These are phyloP conservation scores for Coemansia sp. DNA, from an alignment of 192 early-diverging fungal genomes.

Conservation along the genomic window DNA sequence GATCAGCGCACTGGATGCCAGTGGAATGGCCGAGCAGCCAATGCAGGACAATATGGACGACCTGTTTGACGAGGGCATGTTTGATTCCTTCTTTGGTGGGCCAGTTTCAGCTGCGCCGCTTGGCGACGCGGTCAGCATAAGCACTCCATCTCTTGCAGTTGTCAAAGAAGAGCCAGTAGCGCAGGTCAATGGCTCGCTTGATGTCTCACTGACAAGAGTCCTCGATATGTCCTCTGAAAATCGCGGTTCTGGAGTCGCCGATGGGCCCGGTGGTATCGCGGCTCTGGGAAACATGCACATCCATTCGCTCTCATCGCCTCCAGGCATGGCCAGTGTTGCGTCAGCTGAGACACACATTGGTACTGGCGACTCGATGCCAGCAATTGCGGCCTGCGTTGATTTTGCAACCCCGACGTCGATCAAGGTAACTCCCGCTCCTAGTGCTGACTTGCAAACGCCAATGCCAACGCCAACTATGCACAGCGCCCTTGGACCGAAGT, in stretches of 20 bases:
- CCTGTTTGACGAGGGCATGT: constrained; percentile 44
- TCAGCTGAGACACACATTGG: constrained; percentile 29
- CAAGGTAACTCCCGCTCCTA: constrained; percentile 41
- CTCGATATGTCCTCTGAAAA: not conserved
- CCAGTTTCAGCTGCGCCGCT: constrained; percentile 11
- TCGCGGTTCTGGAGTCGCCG: not conserved
- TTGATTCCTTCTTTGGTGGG: constrained; percentile 47
- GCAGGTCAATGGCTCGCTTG: not conserved
- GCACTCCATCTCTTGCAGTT: not conserved
- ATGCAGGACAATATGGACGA: constrained; percentile 36
- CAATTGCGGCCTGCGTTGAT: constrained; percentile 15
- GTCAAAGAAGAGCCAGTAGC: not conserved
- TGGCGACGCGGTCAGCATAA: not conserved
- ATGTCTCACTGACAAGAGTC: not conserved
- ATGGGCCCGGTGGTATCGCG: not conserved
- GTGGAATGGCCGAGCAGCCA: not conserved
- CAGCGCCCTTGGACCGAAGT: not conserved
- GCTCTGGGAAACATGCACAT: not conserved
- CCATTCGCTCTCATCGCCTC: constrained; percentile 38
- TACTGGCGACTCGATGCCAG: constrained; percentile 7
- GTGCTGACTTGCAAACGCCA: constrained; percentile 41
- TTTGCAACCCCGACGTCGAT: constrained; percentile 47
- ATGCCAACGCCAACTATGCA: constrained; percentile 24
- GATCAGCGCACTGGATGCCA: not conserved
- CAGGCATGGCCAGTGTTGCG: constrained; percentile 25